phyloP scores from a whole-genome alignment of 2,329 filamentous ascomycete species.

The Colletotrichum paranaense region DNA sequence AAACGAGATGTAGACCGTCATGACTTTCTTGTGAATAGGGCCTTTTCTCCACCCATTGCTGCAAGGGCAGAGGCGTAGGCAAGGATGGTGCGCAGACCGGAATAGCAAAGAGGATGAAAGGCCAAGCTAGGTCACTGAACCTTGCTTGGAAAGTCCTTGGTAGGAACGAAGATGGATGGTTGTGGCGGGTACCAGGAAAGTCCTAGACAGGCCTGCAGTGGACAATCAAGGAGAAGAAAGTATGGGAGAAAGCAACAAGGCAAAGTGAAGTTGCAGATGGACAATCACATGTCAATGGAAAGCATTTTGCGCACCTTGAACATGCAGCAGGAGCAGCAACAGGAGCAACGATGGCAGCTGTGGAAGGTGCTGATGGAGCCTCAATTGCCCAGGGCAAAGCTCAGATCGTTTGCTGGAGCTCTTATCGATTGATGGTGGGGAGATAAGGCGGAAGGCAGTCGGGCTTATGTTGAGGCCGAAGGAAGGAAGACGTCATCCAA shows the following conservation, averaged over 20 bases:
- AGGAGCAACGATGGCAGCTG: not conserved
- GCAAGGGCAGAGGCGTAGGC: slow-evolving; percentile 17
- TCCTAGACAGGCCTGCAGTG: slow-evolving; percentile 4
- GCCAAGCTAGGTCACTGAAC: slow-evolving; percentile 29
- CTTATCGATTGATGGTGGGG: slow-evolving; percentile 30
- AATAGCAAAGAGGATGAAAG: not conserved
- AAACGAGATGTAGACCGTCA: slow-evolving; percentile 26
- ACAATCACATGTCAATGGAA: slow-evolving; percentile 24
- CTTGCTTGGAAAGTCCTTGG: slow-evolving; percentile 6
- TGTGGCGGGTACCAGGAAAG: not conserved
- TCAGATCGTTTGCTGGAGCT: not conserved
- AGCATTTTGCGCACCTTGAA: slow-evolving; percentile 15
- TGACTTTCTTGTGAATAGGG: slow-evolving; percentile 20
- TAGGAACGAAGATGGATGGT: not conserved
- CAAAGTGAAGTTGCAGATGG: not conserved
- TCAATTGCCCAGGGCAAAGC: not conserved
- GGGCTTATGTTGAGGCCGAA: not conserved
- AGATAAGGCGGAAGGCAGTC: not conserved
- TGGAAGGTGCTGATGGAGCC: not conserved
- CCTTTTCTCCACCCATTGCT: slow-evolving; percentile 1
- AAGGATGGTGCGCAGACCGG: not conserved
- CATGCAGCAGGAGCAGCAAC: not conserved
- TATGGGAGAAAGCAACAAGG: not conserved
- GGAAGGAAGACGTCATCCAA: slow-evolving; percentile 26
- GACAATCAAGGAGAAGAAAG: not conserved